Evolutionary conservation across 352 stramenopile genomes (phyloP).

Genomic region (Globisporangium uncinulatum): DNA sequence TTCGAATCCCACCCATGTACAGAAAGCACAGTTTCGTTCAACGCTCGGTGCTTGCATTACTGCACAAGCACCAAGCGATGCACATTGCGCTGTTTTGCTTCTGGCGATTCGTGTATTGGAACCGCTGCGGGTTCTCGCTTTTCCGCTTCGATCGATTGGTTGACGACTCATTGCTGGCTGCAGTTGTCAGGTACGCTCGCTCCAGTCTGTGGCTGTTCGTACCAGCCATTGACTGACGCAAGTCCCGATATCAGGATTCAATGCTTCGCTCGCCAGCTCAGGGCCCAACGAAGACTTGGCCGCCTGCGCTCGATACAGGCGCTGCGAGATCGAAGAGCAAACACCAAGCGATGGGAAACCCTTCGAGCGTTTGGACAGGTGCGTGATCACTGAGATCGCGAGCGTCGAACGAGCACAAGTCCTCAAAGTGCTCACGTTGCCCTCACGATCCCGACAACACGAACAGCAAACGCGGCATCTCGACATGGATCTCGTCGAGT

Average conservation of each 20-base stretch:
- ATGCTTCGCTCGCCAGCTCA: conserved; percentile 11
- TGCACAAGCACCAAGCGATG: conserved; percentile 17
- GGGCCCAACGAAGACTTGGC: conserved; percentile 5
- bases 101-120: conserved; percentile 28
- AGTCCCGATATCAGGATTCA: conserved; percentile 17
- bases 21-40: conserved; percentile 2
- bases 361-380: conserved; percentile 8
- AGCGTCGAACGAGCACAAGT: background rate
- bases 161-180: conserved; percentile 3
- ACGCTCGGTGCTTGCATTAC: conserved; percentile 4
- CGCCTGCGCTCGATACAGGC: conserved; percentile 2
- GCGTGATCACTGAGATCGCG: background rate
- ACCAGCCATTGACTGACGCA: background rate
- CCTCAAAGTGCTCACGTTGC: background rate
- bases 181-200: conserved; percentile 12
- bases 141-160: conserved; percentile 17
- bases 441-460: background rate
- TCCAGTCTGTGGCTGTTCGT: too few relatives aligned
- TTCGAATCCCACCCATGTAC: conserved; percentile 8
- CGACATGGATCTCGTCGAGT: conserved; percentile 22
- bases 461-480: conserved; percentile 9
- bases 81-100: conserved; percentile 31
- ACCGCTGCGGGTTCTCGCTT: conserved; percentile 16
- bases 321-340: conserved; percentile 1
- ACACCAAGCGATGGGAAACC: conserved; percentile 8